These are phyloP conservation scores for Eucalyptus brandiana DNA, from an alignment of 345 rosid species.

Conservation along the genomic window DNA sequence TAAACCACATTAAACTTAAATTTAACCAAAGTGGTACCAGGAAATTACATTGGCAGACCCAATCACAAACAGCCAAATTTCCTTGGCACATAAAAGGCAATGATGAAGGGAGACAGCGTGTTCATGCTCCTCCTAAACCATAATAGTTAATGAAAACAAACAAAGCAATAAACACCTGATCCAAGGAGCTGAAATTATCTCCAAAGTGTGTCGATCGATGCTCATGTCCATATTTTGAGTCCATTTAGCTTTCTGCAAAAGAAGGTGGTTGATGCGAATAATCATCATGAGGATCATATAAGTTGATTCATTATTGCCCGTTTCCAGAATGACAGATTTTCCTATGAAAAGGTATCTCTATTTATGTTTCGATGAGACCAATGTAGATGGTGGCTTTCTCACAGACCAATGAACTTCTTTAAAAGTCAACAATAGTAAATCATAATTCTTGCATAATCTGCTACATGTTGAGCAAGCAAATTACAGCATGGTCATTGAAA, in stretches of 20 bases:
- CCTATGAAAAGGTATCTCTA: not conserved
- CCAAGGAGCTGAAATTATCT: slow-evolving; percentile 61
- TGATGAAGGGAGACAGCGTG: not conserved
- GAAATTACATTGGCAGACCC: not conserved
- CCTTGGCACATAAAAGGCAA: not conserved
- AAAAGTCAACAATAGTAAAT: not conserved
- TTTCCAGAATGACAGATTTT: not conserved
- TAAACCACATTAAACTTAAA: not conserved
- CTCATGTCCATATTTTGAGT: not conserved
- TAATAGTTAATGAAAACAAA: not conserved
- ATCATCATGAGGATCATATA: slow-evolving; percentile 3
- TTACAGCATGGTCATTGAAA: not conserved
- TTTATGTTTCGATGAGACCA: not conserved
- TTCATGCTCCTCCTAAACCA: not conserved
- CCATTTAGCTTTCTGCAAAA: slow-evolving; percentile 20
- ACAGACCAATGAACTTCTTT: not conserved
- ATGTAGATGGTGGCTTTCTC: not conserved
- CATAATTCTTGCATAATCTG: not conserved
- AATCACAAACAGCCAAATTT: not conserved
- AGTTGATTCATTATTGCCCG: slow-evolving; percentile 22
- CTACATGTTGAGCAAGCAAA: not conserved
- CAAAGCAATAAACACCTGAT: slow-evolving; percentile 37
- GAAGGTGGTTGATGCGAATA: slow-evolving; percentile 2
- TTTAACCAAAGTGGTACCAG: not conserved
- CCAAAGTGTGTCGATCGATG: slow-evolving; percentile 26